phyloP scores from a whole-genome alignment of 306 rosid genomes.

The Datisca glomerata region DNA sequence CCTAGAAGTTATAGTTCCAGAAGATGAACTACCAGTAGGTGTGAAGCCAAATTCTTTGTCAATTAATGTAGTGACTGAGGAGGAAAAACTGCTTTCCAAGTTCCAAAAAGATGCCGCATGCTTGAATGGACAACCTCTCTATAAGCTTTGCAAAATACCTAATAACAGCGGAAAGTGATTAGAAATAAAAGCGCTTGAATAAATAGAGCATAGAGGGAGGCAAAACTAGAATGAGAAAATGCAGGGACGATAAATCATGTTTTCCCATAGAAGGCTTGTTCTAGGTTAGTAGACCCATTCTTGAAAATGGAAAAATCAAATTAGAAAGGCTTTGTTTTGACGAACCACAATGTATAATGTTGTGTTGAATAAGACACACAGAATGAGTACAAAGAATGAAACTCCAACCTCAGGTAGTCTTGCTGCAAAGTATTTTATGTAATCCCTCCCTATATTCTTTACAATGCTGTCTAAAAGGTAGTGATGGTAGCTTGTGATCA shows the following conservation, averaged over 20 bases:
- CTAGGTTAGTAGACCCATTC: conserved; percentile 9
- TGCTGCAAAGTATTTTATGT: conserved; percentile 71
- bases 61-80: conserved; percentile 59
- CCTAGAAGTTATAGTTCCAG: conserved; percentile 36
- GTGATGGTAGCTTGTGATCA: conserved; percentile 90
- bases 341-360: no score
- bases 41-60: conserved; percentile 76
- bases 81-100: conserved; percentile 93
- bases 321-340: no score
- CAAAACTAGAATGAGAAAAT: conserved; percentile 3
- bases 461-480: conserved; percentile 94
- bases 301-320: conserved; percentile 9
- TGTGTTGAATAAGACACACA: neutral
- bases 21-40: conserved; percentile 41
- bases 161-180: conserved; percentile 15
- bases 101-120: conserved; percentile 93
- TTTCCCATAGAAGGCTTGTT: conserved; percentile 11
- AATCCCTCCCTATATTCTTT: conserved; percentile 91
- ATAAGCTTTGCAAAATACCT: conserved; percentile 94
- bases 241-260: conserved; percentile 7
- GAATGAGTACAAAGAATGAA: conserved; percentile 9
- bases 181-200: neutral
- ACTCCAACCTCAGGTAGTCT: conserved; percentile 84
- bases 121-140: conserved; percentile 66
- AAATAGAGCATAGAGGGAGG: neutral